A percentile compares a stretch with the other conserved stretches of the same genome.
Conservation (phyloP, 306 rosid genomes). For the Medicago arabica region DNA sequence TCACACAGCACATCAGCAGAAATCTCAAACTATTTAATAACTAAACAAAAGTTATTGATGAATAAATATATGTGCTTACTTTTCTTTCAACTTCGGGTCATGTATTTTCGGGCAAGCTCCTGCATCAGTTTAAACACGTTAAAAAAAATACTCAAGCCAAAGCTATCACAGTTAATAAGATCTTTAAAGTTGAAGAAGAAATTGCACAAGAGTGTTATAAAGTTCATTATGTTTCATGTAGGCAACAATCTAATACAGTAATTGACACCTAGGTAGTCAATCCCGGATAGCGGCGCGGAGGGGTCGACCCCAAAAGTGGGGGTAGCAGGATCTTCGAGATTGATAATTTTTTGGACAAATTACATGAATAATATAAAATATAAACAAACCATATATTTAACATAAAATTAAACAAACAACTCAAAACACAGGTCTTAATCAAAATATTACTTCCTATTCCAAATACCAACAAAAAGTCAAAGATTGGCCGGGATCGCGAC, state of each 20-base stretch:
- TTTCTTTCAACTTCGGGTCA: constrained; percentile 95
- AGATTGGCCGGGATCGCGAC: too few relatives aligned
- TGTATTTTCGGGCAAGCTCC: constrained; percentile 92
- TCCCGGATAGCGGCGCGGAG: too few relatives aligned
- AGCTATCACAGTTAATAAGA: constrained; percentile 16
- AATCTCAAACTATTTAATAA: background rate
- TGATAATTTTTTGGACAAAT: too few relatives aligned
- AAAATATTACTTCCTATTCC: too few relatives aligned
- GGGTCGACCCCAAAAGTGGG: too few relatives aligned
- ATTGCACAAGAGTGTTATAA: background rate
- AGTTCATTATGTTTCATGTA: background rate
- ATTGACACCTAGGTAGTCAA: too few relatives aligned
- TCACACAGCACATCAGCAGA: constrained; percentile 3
- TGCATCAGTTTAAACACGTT: constrained; percentile 44
- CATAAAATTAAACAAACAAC: too few relatives aligned
- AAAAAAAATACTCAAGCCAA: constrained; percentile 3
- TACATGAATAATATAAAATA: too few relatives aligned
- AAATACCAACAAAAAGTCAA: too few relatives aligned
- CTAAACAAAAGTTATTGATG: constrained; percentile 27
- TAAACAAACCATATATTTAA: background rate
- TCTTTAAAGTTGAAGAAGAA: background rate
- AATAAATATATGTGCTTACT: constrained; percentile 55
- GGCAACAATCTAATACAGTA: too few relatives aligned
- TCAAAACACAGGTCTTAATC: too few relatives aligned
- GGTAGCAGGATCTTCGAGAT: too few relatives aligned